Conservation (phyloP, 2,329 filamentous ascomycete genomes). For the Penicillium sp. region DNA sequence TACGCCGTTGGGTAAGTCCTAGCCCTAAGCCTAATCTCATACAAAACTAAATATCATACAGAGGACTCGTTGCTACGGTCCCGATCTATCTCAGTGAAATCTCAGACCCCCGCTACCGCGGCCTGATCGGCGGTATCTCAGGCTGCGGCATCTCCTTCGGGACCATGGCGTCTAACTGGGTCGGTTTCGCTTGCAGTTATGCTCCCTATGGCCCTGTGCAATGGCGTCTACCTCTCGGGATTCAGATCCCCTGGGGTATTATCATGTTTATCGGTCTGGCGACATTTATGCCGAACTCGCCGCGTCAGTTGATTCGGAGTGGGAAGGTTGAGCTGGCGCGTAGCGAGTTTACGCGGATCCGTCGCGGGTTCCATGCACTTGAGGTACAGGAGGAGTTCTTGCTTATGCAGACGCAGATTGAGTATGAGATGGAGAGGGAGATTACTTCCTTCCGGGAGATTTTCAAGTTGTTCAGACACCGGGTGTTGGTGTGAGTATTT, state of each 20-base stretch:
- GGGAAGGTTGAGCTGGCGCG: slow-evolving; percentile 49
- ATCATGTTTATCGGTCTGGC: slow-evolving; percentile 51
- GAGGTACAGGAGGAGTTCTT: slow-evolving; percentile 50
- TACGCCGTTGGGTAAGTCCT: slow-evolving; percentile 42
- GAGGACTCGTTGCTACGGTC: slow-evolving; percentile 49
- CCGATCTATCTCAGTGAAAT: slow-evolving; percentile 55
- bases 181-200: slow-evolving; percentile 52
- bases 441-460: slow-evolving; percentile 51
- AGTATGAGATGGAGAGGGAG: slow-evolving; percentile 55
- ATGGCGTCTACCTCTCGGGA: slow-evolving; percentile 52
- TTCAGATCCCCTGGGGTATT: slow-evolving; percentile 54
- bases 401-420: slow-evolving; percentile 52
- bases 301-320: slow-evolving; percentile 49
- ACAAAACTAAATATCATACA: slow-evolving; percentile 13
- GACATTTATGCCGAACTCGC: slow-evolving; percentile 55
- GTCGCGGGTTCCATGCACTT: slow-evolving; percentile 43
- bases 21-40: background rate
- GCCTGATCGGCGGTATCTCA: slow-evolving; percentile 52
- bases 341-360: slow-evolving; percentile 46
- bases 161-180: slow-evolving; percentile 55
- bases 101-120: slow-evolving; percentile 45
- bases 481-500: slow-evolving; percentile 45
- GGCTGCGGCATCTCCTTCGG: slow-evolving; percentile 54
- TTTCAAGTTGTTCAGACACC: slow-evolving; percentile 49
- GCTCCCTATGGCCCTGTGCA: slow-evolving; percentile 51